Base-by-base conservation (phyloP, 2,329 filamentous ascomycete species). In the Lasiodiplodia gonubiensis region DNA sequence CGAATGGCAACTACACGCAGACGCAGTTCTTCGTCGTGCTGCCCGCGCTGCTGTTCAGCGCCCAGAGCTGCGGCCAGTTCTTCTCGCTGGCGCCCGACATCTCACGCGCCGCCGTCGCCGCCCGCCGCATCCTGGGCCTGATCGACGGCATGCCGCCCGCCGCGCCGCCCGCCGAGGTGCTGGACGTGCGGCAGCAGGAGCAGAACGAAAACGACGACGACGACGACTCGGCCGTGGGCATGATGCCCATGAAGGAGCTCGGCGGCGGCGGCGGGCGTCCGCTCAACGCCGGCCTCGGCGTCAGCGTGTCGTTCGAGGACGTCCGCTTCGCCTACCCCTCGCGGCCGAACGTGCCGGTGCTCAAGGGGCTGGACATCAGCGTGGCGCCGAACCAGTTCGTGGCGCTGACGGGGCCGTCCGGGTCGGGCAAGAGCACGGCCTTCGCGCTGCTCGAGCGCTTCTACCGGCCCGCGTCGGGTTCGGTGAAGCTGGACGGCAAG, bases 311-410 rank as follows among this genome's bases (percentile, higher is more conserved):
- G 71, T 86, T 99, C 53, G 87, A 89, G 71, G 86, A 92, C 72
- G 85, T 98, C 75, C 95, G 92, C 78, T 94, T 97, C 79, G 94
- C 97, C 72, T 98, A 99, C 74, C 95, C 95, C 3, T 97, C 93
- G 6, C 88, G 95, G 14, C 92, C 94, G 0, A 93, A 97, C 73
- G 93, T 97, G 3, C 87, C 89, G 1, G 92, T 98, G 46, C 94
- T 98, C 89, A 84, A 95, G 51, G 89, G 90, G 70, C 92, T 98
- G 67, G 91, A 84, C 67, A 86, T 99, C 1, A 79, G 86, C 0
- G 90, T 98, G 46, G 93, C 93, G 1, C 92, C 94, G 3, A 94
- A 94, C 23, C 97, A 97, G 81, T 93, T 92, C 23, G 97, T 94
- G 2, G 95, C 95, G 1, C 83, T 99, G 8, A 95, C 98, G 6